phyloP scores from a whole-genome alignment of 1,139 yeast species.

The Suhomyces chickasaworum region DNA sequence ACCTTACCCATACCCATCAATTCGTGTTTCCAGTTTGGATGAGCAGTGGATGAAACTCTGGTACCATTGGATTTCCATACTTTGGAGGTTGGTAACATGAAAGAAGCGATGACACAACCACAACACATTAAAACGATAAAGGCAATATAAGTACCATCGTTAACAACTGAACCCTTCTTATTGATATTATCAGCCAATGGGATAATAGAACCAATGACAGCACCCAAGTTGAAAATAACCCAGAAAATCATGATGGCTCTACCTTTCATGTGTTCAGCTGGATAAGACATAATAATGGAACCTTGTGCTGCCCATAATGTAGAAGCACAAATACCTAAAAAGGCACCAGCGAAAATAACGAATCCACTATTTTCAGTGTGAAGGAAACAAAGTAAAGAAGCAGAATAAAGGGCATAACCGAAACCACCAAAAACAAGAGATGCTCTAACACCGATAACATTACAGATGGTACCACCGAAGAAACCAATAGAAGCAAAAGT shows the following conservation, averaged over 20 bases:
- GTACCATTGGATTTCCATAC: slow-evolving; percentile 58
- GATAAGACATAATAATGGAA: slow-evolving; percentile 57
- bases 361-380: slow-evolving; percentile 54
- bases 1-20: slow-evolving; percentile 41
- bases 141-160: slow-evolving; percentile 59
- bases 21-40: slow-evolving; percentile 53
- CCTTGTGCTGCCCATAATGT: slow-evolving; percentile 66
- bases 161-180: slow-evolving; percentile 39
- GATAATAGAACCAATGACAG: slow-evolving; percentile 57
- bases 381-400: slow-evolving; percentile 51
- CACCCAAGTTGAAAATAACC: slow-evolving; percentile 66
- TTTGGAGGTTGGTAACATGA: slow-evolving; percentile 51
- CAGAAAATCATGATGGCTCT: slow-evolving; percentile 58
- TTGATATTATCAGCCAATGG: slow-evolving; percentile 55
- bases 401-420: slow-evolving; percentile 59
- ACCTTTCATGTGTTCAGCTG: slow-evolving; percentile 58
- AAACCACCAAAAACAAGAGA: slow-evolving; percentile 55
- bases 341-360: slow-evolving; percentile 61
- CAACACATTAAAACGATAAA: slow-evolving; percentile 56
- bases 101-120: slow-evolving; percentile 49
- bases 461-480: slow-evolving; percentile 61
- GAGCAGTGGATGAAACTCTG: slow-evolving; percentile 45
- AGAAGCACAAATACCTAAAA: slow-evolving; percentile 59
- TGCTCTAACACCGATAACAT: slow-evolving; percentile 51
- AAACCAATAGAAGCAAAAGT: slow-evolving; percentile 61